Evolutionary conservation across 2,329 filamentous ascomycete species (phyloP).

Genomic region (Hypoxylon sp.): DNA sequence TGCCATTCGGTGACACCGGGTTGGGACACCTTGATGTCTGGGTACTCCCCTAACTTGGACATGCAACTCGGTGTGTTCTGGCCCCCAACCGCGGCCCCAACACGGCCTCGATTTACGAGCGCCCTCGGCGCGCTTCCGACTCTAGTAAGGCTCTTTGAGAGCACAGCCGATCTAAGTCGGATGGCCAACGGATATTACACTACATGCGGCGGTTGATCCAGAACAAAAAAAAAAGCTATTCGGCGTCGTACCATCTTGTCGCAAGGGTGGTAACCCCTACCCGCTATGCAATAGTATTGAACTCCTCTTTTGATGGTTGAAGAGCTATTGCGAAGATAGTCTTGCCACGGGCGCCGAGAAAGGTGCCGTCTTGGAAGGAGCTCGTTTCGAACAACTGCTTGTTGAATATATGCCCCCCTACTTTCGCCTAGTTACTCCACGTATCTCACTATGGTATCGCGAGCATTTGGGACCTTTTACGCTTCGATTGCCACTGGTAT

Average conservation of each 20-base stretch:
- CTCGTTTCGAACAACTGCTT: conserved; percentile 13
- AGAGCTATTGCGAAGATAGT: conserved; percentile 1
- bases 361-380: conserved; percentile 22
- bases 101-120: not conserved
- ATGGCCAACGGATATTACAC: conserved; percentile 3
- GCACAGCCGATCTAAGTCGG: conserved; percentile 4
- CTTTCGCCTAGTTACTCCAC: conserved; percentile 1
- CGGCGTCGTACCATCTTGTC: not conserved
- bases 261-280: conserved; percentile 7
- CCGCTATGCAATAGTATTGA: not conserved
- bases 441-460: not conserved
- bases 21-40: conserved; percentile 26
- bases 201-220: conserved; percentile 5
- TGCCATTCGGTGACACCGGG: conserved; percentile 18
- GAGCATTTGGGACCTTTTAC: not conserved
- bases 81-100: not conserved
- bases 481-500: not conserved
- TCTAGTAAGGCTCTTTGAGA: not conserved
- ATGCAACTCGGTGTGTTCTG: conserved; percentile 14
- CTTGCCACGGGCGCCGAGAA: conserved; percentile 20
- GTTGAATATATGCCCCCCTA: not conserved
- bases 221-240: conserved; percentile 4
- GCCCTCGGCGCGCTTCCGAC: not conserved
- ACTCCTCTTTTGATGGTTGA: not conserved
- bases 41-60: conserved; percentile 1